These are phyloP conservation scores for Aureobasidium uvarum DNA, from an alignment of 2,329 filamentous ascomycete species.

Conservation along the genomic window DNA sequence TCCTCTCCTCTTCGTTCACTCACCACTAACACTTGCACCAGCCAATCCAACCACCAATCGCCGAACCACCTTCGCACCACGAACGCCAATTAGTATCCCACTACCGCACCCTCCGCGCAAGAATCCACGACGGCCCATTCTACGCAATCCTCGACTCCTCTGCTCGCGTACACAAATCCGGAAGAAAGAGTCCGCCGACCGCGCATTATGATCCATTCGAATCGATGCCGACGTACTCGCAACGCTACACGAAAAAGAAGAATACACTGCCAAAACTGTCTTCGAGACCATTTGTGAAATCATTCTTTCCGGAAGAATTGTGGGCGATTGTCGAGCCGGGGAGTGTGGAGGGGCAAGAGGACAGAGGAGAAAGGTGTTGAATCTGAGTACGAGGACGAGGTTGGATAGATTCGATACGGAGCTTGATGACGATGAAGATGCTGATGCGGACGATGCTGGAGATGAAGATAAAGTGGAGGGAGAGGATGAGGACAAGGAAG, in stretches of 20 bases:
- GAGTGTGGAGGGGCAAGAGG: slow-evolving; percentile 33
- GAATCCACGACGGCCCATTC: slow-evolving; percentile 59
- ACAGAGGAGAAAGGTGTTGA: not conserved
- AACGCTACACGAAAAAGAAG: slow-evolving; percentile 58
- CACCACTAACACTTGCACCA: not conserved
- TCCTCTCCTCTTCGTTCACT: not conserved
- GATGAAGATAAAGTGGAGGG: slow-evolving; percentile 48
- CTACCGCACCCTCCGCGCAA: slow-evolving; percentile 54
- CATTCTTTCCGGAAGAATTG: slow-evolving; percentile 60
- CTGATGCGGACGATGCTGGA: slow-evolving; percentile 39
- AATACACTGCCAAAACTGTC: slow-evolving; percentile 54
- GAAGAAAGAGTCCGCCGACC: slow-evolving; percentile 31
- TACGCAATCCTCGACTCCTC: slow-evolving; percentile 56
- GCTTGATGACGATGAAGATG: slow-evolving; percentile 41
- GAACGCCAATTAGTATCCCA: slow-evolving; percentile 52
- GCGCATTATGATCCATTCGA: slow-evolving; percentile 60
- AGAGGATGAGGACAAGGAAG: slow-evolving; percentile 56
- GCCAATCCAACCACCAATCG: slow-evolving; percentile 38
- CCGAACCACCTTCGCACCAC: slow-evolving; percentile 41
- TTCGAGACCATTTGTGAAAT: slow-evolving; percentile 53
- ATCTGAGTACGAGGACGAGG: slow-evolving; percentile 18
- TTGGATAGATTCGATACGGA: slow-evolving; percentile 36
- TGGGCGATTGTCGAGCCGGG: slow-evolving; percentile 52
- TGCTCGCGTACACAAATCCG: slow-evolving; percentile 42
- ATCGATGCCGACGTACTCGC: slow-evolving; percentile 58